phyloP scores from a whole-genome alignment of 345 rosid species.

The Syzygium aqueum region DNA sequence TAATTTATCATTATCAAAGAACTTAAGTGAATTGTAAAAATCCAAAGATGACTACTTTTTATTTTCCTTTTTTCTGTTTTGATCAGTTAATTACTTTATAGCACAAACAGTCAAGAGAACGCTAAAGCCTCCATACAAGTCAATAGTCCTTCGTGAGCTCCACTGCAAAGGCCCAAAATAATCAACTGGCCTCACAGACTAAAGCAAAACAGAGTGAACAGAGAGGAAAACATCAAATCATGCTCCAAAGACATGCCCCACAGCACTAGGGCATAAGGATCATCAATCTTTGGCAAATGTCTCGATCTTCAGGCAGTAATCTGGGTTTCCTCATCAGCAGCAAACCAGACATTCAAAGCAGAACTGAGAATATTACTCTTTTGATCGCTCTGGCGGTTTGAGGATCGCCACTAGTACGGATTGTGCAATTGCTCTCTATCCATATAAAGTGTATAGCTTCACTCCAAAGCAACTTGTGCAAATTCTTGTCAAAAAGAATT shows the following conservation, averaged over 20 bases:
- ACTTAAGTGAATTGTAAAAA: background rate
- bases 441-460: too few species aligned
- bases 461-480: too few species aligned
- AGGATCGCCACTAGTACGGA: too few species aligned
- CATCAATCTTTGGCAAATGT: background rate
- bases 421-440: too few species aligned
- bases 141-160: background rate
- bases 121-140: background rate
- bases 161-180: background rate
- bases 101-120: background rate
- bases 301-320: background rate
- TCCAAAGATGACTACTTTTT: background rate
- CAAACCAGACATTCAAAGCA: background rate
- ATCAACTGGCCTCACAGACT: background rate
- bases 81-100: background rate
- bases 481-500: too few species aligned
- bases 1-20: background rate
- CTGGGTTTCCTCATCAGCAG: background rate
- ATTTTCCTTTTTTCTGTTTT: background rate
- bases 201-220: background rate
- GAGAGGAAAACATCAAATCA: background rate
- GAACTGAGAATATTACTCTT: background rate
- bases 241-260: background rate
- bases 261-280: background rate
- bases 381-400: background rate